These are phyloP conservation scores for Rhodotorula sp. DNA, from an alignment of 1,284 basidiomycete genomes.

Conservation along the genomic window DNA sequence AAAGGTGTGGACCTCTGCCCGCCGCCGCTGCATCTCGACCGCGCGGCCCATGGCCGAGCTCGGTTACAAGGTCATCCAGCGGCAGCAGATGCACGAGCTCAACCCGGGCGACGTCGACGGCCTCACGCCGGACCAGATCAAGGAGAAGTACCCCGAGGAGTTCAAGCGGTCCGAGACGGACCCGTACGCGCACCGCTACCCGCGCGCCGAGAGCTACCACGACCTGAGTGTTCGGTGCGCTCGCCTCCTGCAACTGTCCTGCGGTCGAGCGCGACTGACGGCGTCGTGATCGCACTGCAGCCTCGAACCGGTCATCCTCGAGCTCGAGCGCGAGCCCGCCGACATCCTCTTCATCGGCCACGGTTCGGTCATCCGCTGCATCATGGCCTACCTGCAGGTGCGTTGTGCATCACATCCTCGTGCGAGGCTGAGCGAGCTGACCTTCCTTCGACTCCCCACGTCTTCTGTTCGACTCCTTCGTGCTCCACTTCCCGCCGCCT, in stretches of 20 bases:
- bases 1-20: slow-evolving; percentile 97
- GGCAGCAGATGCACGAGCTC: slow-evolving; percentile 94
- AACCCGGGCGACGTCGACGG: slow-evolving; percentile 83
- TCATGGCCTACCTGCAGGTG: slow-evolving; percentile 56
- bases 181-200: slow-evolving; percentile 84
- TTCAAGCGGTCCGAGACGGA: slow-evolving; percentile 90
- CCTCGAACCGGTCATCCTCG: slow-evolving; percentile 78
- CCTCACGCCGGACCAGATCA: slow-evolving; percentile 83
- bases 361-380: slow-evolving; percentile 92
- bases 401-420: not conserved
- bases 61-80: slow-evolving; percentile 74
- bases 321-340: slow-evolving; percentile 75
- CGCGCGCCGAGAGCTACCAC: slow-evolving; percentile 91
- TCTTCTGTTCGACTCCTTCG: not conserved
- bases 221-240: slow-evolving; percentile 65
- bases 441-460: not conserved
- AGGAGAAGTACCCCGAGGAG: slow-evolving; percentile 86
- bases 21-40: slow-evolving; percentile 88
- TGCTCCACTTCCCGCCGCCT: slow-evolving; percentile 66
- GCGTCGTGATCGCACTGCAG: slow-evolving; percentile 18
- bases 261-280: not conserved
- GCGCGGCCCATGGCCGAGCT: slow-evolving; percentile 86
- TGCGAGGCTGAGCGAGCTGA: not conserved
- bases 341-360: slow-evolving; percentile 67
- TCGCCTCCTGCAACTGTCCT: slow-evolving; percentile 12